Evolutionary conservation across 1,284 basidiomycete genomes (phyloP), one percentile per base, ranked within the genome.

Genomic region (Boletellus dicymbophilus): DNA sequence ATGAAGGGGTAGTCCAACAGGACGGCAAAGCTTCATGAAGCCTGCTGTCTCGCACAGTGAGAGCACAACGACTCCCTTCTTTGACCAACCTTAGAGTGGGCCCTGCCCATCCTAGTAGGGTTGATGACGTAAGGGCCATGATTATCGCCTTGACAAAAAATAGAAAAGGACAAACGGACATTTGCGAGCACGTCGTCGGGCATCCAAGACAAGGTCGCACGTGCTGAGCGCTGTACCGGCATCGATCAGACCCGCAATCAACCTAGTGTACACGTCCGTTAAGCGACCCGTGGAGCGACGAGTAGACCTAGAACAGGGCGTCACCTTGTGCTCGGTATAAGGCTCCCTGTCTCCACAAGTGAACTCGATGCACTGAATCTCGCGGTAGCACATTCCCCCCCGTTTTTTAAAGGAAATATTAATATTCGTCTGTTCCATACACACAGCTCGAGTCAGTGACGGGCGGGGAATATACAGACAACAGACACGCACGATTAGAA

Each of bases 221-320:
- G 51, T 76, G 74, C 13, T 47, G 42, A 6, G 60, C 50, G 44
- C 74, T 76, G 48, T 76, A 77, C 46, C 75, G 71, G 53, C 74
- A 76, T 41, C 51, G 58, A 51, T 48, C 47, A 37, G 62, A 65
- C 36, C 60, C 54, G 50, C 74, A 76, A 52, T 77, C 75, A 39
- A 75, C 63, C 74, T 76, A 39, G 26, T 6, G 20, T 38, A 22
- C 43, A 41, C n/a, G n/a, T 53, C 46, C 23, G 54, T 58, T 51
- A 71, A 63, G 51, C 55, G 45, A 52, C 56, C 3, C 23, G 23
- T 11, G 55, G 53, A 23, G 30, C 30, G 12, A 55, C 44, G 44
- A 6, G 15, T 16, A 16, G 3, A 33, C 20, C 36, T 18, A n/a
- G n/a, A n/a, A n/a, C n/a, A n/a, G 27, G 16, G 15, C 28, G 28